A percentile compares a stretch with the other conserved stretches of the same genome.
These are phyloP conservation scores for Acorus gramineus DNA, from an alignment of 106 monocot species.

Conservation along the genomic window DNA sequence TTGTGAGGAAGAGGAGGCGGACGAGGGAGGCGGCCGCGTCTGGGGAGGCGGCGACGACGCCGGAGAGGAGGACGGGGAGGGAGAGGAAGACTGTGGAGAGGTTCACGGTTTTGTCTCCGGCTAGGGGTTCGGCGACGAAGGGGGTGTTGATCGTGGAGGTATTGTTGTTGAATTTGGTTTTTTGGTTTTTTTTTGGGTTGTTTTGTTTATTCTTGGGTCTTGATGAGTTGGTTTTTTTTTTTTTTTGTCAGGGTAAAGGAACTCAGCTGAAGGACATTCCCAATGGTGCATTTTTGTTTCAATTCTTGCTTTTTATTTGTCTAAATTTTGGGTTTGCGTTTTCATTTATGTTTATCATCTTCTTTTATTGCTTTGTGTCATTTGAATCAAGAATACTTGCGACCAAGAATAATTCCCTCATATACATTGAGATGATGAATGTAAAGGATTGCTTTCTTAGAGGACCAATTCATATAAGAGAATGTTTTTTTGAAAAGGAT, in stretches of 20 bases:
- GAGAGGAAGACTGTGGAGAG: constrained; percentile 80
- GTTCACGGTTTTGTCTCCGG: constrained; percentile 13
- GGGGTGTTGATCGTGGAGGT: constrained; percentile 41
- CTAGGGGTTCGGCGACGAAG: constrained; percentile 26
- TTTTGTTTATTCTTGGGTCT: not conserved
- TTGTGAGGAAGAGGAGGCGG: no score
- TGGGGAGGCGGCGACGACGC: not conserved
- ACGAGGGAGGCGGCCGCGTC: constrained; percentile 7
- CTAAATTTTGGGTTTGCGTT: not conserved
- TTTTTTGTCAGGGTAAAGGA: constrained; percentile 53
- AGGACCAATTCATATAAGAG: no score
- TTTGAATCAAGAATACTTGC: not conserved
- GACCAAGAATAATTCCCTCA: no score
- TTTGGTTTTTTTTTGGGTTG: no score
- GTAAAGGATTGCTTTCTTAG: no score
- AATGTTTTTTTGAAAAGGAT: no score
- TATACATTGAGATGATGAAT: no score
- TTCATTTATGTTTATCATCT: no score
- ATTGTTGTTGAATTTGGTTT: not conserved
- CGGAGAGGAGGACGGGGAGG: constrained; percentile 45
- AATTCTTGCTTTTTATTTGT: not conserved
- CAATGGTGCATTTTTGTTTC: constrained; percentile 43
- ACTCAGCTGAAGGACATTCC: constrained; percentile 84
- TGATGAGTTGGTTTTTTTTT: not conserved
- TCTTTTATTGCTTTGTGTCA: no score